Evolutionary conservation across 176 grass and related monocot genomes (phyloP).

Genomic region (Chloris gayana): DNA sequence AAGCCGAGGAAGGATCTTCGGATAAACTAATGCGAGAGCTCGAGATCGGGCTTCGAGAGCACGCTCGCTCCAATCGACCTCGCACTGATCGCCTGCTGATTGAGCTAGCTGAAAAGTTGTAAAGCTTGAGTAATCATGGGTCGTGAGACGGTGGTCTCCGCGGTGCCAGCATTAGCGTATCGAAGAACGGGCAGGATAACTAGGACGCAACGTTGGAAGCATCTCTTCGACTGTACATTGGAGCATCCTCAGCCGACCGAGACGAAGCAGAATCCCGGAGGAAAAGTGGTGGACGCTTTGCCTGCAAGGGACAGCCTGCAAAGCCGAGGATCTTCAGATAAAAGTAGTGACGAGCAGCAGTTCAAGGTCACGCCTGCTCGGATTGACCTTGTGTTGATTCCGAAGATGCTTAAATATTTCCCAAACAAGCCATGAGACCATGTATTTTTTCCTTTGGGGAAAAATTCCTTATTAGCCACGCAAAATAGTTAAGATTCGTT

Average conservation of each 20-base stretch:
- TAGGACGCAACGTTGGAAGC: background rate
- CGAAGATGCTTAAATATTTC: no score
- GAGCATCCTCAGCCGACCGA: background rate
- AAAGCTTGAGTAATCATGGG: background rate
- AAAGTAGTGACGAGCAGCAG: background rate
- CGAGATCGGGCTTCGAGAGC: background rate
- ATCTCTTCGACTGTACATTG: slow-evolving; percentile 2
- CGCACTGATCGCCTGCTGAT: background rate
- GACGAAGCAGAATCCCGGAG: background rate
- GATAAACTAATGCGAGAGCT: background rate
- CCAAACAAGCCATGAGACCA: no score
- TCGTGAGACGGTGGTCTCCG: background rate
- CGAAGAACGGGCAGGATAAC: background rate
- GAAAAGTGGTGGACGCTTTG: background rate
- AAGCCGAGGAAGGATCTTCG: background rate
- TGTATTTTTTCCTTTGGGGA: no score
- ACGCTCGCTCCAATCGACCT: background rate
- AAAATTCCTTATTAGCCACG: no score
- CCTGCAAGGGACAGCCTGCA: slow-evolving; percentile 8
- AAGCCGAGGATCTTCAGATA: slow-evolving; percentile 12
- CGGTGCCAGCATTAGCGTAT: background rate
- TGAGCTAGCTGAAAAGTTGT: background rate
- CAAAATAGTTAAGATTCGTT: no score
- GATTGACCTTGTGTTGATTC: background rate
- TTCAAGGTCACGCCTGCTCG: background rate